A percentile compares a stretch with the other conserved stretches of the same genome.
These are phyloP conservation scores for Echites panduratus DNA, from an alignment of 257 asterid genomes.

Conservation along the genomic window DNA sequence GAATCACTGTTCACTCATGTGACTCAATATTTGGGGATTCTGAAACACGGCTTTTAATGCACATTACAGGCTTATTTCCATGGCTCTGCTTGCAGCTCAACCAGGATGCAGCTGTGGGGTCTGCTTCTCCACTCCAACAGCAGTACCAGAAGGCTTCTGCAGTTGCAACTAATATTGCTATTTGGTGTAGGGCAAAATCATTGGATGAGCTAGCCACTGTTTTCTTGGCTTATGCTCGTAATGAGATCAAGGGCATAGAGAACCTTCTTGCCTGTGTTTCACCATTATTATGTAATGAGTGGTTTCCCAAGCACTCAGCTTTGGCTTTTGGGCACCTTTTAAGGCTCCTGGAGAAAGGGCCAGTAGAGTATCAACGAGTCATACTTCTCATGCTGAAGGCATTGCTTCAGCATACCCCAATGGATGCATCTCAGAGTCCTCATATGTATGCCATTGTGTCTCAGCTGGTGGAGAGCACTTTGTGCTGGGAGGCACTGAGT, in stretches of 20 bases:
- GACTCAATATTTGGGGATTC: constrained; percentile 90
- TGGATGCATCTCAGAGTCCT: constrained; percentile 94
- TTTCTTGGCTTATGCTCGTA: constrained; percentile 70
- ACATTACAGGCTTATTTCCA: constrained; percentile 94
- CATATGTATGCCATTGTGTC: constrained; percentile 97
- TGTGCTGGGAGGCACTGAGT: constrained; percentile 98
- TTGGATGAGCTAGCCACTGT: constrained; percentile 79
- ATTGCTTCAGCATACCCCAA: constrained; percentile 92
- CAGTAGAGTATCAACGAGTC: constrained; percentile 87
- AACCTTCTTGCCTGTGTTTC: constrained; percentile 91
- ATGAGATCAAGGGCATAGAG: constrained; percentile 74
- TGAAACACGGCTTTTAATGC: constrained; percentile 93
- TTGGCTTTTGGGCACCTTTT: constrained; percentile 91
- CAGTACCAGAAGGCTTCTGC: constrained; percentile 73
- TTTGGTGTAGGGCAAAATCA: constrained; percentile 88
- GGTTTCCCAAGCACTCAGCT: constrained; percentile 96
- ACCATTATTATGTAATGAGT: constrained; percentile 76
- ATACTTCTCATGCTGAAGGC: constrained; percentile 93
- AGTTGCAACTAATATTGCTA: constrained; percentile 76
- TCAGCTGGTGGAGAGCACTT: constrained; percentile 91
- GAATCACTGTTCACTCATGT: constrained; percentile 91
- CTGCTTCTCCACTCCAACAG: constrained; percentile 55
- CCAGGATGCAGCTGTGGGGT: constrained; percentile 58
- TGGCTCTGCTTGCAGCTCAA: constrained; percentile 97
- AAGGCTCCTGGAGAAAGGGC: constrained; percentile 86